Evolutionary conservation across 2,329 filamentous ascomycete species (phyloP).

Genomic region (Beauveria asiatica): DNA sequence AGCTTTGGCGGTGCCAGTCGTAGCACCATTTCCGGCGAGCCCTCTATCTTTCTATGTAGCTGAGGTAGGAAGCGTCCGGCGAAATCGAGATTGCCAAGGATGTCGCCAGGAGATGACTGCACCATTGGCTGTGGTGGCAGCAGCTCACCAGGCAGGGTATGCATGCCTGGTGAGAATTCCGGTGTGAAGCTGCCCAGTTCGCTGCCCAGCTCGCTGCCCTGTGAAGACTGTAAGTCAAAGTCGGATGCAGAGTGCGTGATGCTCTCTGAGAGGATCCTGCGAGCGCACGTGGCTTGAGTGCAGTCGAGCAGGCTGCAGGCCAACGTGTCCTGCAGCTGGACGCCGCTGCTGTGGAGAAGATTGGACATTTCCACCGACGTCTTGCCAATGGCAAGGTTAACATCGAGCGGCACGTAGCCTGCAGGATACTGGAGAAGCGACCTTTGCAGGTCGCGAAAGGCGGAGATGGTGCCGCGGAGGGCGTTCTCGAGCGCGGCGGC

Average conservation of each 20-base stretch:
- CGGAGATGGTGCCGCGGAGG: constrained; percentile 5
- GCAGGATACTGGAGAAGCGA: not conserved
- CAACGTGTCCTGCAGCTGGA: constrained; percentile 9
- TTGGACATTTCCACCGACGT: constrained; percentile 6
- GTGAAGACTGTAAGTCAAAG: not conserved
- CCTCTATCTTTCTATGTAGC: constrained; percentile 9
- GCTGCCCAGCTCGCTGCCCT: not conserved
- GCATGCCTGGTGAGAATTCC: not conserved
- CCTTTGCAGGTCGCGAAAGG: constrained; percentile 7
- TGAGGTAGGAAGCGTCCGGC: constrained; percentile 1
- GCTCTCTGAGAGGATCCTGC: not conserved
- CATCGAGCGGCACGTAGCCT: not conserved
- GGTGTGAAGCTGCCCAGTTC: not conserved
- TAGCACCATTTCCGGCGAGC: not conserved
- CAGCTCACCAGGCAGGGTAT: constrained; percentile 3
- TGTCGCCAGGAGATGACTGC: not conserved
- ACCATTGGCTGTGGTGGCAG: not conserved
- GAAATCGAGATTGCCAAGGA: not conserved
- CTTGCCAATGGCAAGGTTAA: constrained; percentile 1
- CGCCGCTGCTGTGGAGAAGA: constrained; percentile 7
- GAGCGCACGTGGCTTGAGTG: not conserved
- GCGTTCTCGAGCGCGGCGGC: constrained; percentile 1
- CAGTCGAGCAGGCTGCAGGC: constrained; percentile 6
- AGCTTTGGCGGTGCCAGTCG: constrained; percentile 6
- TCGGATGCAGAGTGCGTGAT: not conserved